These are phyloP conservation scores for Quercus robur DNA, from an alignment of 306 rosid species.

Conservation along the genomic window DNA sequence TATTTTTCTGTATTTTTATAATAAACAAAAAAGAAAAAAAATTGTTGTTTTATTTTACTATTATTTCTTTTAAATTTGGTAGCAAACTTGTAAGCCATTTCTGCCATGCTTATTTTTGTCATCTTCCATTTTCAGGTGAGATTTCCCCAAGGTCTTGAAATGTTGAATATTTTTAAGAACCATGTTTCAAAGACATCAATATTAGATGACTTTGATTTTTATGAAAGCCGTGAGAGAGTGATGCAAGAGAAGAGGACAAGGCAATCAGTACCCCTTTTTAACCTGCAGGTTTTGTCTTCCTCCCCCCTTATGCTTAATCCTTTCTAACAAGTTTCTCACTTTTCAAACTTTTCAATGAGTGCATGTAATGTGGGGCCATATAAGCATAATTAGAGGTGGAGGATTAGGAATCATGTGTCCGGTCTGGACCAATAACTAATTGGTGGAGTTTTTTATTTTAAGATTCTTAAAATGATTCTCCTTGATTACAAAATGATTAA, in stretches of 20 bases:
- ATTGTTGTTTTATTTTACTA: too few species aligned
- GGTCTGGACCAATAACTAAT: conserved; percentile 17
- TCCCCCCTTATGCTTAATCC: not conserved
- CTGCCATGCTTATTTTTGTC: conserved; percentile 5
- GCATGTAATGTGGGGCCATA: conserved; percentile 39
- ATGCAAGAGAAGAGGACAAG: conserved; percentile 64
- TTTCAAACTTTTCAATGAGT: conserved; percentile 11
- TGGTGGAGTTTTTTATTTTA: conserved; percentile 6
- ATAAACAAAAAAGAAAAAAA: too few species aligned
- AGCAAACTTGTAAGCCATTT: not conserved
- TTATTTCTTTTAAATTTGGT: not conserved
- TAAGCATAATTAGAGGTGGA: conserved; percentile 21
- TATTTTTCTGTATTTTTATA: too few species aligned
- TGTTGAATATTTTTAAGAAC: conserved; percentile 60
- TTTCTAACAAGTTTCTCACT: conserved; percentile 6
- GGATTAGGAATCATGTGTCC: conserved; percentile 24
- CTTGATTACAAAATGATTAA: conserved; percentile 20
- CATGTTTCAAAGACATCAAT: conserved; percentile 53
- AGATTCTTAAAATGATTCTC: conserved; percentile 20
- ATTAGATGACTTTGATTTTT: conserved; percentile 74
- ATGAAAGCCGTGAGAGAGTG: conserved; percentile 74
- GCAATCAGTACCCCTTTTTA: conserved; percentile 40
- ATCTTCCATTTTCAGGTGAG: conserved; percentile 50
- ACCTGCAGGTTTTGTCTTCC: conserved; percentile 34
- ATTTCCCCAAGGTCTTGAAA: conserved; percentile 56